Evolutionary conservation across 306 rosid genomes (phyloP).

Genomic region (Albizia julibrissin): DNA sequence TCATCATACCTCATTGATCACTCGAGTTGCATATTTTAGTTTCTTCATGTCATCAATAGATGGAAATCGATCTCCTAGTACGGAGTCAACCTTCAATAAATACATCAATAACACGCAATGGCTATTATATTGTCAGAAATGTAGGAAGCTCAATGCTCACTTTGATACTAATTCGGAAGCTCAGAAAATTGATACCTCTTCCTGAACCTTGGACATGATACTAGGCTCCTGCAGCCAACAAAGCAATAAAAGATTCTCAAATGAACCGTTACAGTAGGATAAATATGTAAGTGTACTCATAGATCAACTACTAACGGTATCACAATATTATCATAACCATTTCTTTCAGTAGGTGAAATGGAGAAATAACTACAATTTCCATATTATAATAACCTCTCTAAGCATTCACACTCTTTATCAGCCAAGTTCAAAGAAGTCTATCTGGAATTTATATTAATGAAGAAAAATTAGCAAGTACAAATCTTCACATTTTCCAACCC

Average conservation of each 20-base stretch:
- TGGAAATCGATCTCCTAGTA: conserved; percentile 87
- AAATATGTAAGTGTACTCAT: neutral
- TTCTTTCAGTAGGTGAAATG: neutral
- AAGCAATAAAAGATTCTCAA: conserved; percentile 28
- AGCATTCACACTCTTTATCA: neutral
- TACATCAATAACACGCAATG: neutral
- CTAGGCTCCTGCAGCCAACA: conserved; percentile 74
- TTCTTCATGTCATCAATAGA: conserved; percentile 90
- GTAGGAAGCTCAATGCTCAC: conserved; percentile 2
- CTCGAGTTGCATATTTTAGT: conserved; percentile 91
- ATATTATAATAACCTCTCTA: neutral
- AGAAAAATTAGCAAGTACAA: neutral
- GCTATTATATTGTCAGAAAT: conserved; percentile 23
- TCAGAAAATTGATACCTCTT: conserved; percentile 66
- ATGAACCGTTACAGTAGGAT: conserved; percentile 27
- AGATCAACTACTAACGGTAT: neutral
- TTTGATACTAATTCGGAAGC: conserved; percentile 24
- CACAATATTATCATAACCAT: conserved; percentile 1
- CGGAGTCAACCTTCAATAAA: conserved; percentile 67
- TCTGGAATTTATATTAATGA: neutral
- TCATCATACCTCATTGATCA: conserved; percentile 87
- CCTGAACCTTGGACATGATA: conserved; percentile 86
- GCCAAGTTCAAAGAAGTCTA: neutral
- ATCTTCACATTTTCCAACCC: conserved; percentile 9
- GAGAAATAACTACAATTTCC: neutral